Conservation (phyloP, 352 stramenopile genomes). For the Sclerospora graminicola region DNA sequence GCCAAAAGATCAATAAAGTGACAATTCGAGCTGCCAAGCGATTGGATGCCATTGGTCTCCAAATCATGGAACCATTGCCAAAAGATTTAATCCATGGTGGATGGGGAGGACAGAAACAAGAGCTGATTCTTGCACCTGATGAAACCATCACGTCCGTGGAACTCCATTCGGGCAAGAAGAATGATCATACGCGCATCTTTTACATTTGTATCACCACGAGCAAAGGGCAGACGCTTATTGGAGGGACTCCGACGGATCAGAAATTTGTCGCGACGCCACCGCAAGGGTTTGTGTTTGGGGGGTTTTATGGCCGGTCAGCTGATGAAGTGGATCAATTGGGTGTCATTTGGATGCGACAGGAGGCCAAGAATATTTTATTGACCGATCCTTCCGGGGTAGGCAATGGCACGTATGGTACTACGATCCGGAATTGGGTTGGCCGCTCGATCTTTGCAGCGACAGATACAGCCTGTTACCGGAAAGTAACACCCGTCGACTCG, state of each 20-base stretch:
- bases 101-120: too few relatives aligned
- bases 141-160: too few relatives aligned
- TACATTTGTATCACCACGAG: too few relatives aligned
- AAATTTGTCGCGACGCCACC: conserved; percentile 4
- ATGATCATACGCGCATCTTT: too few relatives aligned
- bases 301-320: conserved; percentile 19
- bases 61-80: conserved; percentile 6
- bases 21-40: conserved; percentile 13
- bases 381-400: conserved; percentile 13
- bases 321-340: too few relatives aligned
- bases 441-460: conserved; percentile 6
- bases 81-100: too few relatives aligned
- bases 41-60: conserved; percentile 32
- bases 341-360: too few relatives aligned
- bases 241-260: too few relatives aligned
- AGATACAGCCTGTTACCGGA: conserved; percentile 19
- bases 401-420: conserved; percentile 11
- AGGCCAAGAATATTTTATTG: too few relatives aligned
- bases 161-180: too few relatives aligned
- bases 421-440: conserved; percentile 21
- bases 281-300: conserved; percentile 13
- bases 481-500: conserved; percentile 8
- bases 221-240: conserved; percentile 16
- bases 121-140: too few relatives aligned
- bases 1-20: conserved; percentile 5